phyloP scores from a whole-genome alignment of 768 basidiomycete species.

The Crassisporium funariophilum region DNA sequence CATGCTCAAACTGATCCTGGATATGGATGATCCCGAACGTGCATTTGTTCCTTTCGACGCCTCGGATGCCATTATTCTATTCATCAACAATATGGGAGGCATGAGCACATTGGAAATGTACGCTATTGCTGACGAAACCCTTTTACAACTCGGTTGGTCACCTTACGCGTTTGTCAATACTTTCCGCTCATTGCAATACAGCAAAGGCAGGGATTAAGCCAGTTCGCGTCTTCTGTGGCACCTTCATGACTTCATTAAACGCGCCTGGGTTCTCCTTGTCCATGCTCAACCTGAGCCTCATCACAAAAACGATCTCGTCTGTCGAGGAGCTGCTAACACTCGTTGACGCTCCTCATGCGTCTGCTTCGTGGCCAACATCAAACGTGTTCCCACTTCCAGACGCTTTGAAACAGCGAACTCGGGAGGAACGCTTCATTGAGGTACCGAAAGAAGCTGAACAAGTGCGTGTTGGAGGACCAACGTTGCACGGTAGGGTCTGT shows the following conservation, averaged over 20 bases:
- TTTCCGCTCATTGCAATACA: too few relatives aligned
- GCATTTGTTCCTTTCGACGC: constrained; percentile 1
- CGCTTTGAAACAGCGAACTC: neutral
- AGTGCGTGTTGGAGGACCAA: neutral
- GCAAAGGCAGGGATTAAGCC: too few relatives aligned
- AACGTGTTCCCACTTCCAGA: neutral
- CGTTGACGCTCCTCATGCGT: constrained; percentile 3
- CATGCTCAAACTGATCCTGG: constrained; percentile 4
- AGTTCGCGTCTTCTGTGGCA: neutral
- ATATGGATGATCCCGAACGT: constrained; percentile 3
- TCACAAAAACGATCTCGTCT: constrained; percentile 1
- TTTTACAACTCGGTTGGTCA: neutral
- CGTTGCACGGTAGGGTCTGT: constrained; percentile 1
- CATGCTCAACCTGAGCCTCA: neutral
- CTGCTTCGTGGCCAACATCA: constrained; percentile 1
- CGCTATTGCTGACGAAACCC: constrained; percentile 1
- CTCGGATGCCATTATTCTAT: neutral
- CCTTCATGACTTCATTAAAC: constrained; percentile 3
- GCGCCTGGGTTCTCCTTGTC: neutral
- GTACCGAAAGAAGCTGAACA: neutral
- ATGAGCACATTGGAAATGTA: constrained; percentile 5
- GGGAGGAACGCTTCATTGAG: neutral
- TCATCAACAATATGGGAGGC: constrained; percentile 6
- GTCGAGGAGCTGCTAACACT: neutral
- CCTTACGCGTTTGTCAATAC: too few relatives aligned